phyloP scores from a whole-genome alignment of 75 land plant genomes.

The Sequoiadendron giganteum region DNA sequence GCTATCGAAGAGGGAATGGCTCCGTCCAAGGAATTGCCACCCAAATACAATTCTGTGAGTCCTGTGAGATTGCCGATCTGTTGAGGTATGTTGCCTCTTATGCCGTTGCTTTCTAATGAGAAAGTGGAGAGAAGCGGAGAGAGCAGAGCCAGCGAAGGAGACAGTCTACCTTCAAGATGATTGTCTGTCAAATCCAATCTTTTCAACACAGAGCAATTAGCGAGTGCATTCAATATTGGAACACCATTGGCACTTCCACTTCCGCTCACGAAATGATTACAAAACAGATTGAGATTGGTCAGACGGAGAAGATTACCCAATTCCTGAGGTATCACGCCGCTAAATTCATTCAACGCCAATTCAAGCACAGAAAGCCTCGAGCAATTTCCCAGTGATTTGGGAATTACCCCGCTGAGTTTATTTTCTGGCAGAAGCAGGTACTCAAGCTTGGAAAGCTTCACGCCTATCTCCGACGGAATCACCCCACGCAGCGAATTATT shows the following conservation, averaged over 20 bases:
- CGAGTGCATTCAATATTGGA: not conserved
- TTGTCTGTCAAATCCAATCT: slow-evolving; percentile 9
- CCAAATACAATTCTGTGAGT: not conserved
- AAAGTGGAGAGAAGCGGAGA: not conserved
- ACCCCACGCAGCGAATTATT: not conserved
- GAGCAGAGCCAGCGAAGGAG: not conserved
- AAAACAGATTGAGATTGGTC: not conserved
- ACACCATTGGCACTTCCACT: not conserved
- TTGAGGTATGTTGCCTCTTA: not conserved
- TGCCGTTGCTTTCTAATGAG: not conserved
- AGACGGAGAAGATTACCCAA: slow-evolving; percentile 12
- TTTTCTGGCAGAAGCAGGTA: not conserved
- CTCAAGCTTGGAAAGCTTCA: not conserved
- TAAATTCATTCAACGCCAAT: slow-evolving; percentile 16
- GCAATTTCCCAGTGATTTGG: slow-evolving; percentile 17
- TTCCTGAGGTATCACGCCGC: slow-evolving; percentile 28
- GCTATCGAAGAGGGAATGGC: not conserved
- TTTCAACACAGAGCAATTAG: not conserved
- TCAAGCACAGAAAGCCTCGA: slow-evolving; percentile 4
- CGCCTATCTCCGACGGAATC: no score
- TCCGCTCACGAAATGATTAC: slow-evolving; percentile 7
- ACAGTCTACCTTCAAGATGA: slow-evolving; percentile 14
- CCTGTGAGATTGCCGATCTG: not conserved
- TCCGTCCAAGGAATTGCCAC: not conserved
- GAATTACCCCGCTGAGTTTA: not conserved